Evolutionary conservation across 2,329 filamentous ascomycete genomes (phyloP).

Genomic region (Trichoderma guizhouense): DNA sequence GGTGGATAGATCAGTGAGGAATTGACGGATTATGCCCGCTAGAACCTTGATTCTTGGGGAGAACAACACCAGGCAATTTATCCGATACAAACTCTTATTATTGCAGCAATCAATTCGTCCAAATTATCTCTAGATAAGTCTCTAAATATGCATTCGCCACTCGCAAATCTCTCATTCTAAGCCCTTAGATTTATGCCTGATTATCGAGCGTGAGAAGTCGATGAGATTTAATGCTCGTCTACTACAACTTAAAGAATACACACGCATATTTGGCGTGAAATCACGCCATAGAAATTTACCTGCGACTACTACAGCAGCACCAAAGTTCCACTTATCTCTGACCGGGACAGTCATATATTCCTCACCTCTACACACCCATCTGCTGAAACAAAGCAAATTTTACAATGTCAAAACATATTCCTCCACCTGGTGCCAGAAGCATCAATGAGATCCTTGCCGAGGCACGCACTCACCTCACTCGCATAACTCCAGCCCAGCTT

Average conservation of each 20-base stretch:
- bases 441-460: conserved; percentile 19
- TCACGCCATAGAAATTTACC: not conserved
- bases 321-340: not conserved
- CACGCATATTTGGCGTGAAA: not conserved
- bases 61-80: not conserved
- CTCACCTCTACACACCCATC: not conserved
- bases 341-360: not conserved
- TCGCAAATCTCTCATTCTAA: not conserved
- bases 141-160: not conserved
- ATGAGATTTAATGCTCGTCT: not conserved
- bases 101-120: not conserved
- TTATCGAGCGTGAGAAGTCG: not conserved
- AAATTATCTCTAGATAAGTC: not conserved
- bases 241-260: not conserved
- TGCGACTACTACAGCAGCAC: not conserved
- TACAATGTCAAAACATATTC: conserved; percentile 17
- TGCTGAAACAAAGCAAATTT: not conserved
- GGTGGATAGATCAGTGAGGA: not conserved
- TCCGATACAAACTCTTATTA: not conserved
- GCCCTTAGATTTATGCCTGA: not conserved
- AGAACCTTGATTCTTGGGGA: not conserved
- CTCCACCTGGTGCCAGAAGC: conserved; percentile 18
- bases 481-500: conserved; percentile 15
- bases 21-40: not conserved
- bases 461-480: conserved; percentile 15